Percentiles rank a stretch among this genome's conserved stretches.
phyloP scores from a whole-genome alignment of 768 basidiomycete genomes.

The Termitomyces sp. region DNA sequence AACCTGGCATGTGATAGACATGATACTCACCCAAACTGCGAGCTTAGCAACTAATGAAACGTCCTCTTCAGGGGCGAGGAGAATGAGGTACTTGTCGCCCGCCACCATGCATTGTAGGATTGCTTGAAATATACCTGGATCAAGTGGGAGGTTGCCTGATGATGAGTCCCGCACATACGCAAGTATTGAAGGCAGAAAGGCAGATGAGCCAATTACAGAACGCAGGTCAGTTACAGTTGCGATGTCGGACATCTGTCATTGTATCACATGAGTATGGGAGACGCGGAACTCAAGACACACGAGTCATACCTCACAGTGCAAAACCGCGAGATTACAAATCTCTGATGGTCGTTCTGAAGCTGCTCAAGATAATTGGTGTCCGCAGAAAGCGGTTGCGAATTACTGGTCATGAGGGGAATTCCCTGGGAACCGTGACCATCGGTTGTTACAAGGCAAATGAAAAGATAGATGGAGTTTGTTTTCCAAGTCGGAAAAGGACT shows the following conservation, averaged over 20 bases:
- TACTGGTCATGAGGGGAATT: too few relatives aligned
- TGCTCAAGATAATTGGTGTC: background rate
- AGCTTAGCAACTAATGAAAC: conserved; percentile 53
- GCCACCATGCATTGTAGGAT: conserved; percentile 62
- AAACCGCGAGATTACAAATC: background rate
- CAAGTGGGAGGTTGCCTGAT: conserved; percentile 47
- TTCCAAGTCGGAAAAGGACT: background rate
- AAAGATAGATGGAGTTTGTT: background rate
- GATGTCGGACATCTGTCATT: conserved; percentile 10
- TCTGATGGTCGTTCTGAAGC: background rate
- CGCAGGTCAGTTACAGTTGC: conserved; percentile 18
- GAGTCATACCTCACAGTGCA: background rate
- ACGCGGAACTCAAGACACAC: background rate
- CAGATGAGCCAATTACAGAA: conserved; percentile 35
- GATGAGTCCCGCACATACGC: conserved; percentile 36
- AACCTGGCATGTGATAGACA: background rate
- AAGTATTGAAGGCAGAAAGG: conserved; percentile 47
- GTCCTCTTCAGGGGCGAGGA: conserved; percentile 64
- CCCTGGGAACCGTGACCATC: background rate
- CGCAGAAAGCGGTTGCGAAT: too few relatives aligned
- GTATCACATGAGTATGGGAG: too few relatives aligned
- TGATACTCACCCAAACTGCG: conserved; percentile 45
- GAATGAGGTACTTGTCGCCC: conserved; percentile 56
- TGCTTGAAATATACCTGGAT: conserved; percentile 59
- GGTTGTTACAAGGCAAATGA: too few relatives aligned